A percentile compares a stretch with the other conserved stretches of the same genome.
Conservation (phyloP, 305 asterid species). For the Fraxinus dipetala region DNA sequence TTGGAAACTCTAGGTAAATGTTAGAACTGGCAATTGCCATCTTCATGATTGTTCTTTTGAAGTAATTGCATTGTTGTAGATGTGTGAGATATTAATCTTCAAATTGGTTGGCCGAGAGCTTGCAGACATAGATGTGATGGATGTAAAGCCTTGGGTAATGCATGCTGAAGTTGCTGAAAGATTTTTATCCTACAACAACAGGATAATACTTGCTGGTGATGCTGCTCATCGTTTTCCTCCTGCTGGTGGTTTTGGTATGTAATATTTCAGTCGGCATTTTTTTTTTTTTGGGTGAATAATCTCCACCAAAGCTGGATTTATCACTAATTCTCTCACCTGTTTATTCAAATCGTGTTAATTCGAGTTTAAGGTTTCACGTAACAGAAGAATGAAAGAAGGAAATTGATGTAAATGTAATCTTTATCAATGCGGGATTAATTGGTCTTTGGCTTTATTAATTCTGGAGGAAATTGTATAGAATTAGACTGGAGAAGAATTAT, state of each 20-base stretch:
- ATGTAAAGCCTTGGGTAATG: constrained; percentile 96
- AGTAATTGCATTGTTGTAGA: constrained; percentile 41
- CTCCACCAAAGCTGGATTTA: not conserved
- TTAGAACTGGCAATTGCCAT: not conserved
- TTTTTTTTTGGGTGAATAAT: not conserved
- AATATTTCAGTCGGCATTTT: not conserved
- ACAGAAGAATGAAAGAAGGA: not conserved
- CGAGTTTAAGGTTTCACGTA: not conserved
- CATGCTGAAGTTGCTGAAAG: constrained; percentile 93
- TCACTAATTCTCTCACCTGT: not conserved
- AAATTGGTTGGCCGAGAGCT: constrained; percentile 82
- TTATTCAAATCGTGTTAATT: not conserved
- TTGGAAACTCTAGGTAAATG: not conserved
- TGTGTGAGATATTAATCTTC: constrained; percentile 65
- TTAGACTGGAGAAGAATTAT: not conserved
- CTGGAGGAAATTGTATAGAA: not conserved
- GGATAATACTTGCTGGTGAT: constrained; percentile 86
- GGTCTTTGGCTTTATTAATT: not conserved
- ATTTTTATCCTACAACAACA: constrained; percentile 52
- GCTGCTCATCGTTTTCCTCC: constrained; percentile 99
- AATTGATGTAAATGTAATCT: not conserved
- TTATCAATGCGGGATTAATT: not conserved
- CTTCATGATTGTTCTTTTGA: constrained; percentile 17
- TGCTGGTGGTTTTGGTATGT: constrained; percentile 92
- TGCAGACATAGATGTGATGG: constrained; percentile 67